Base-by-base conservation (phyloP, 2,329 filamentous ascomycete species). In the Huntiella savannae region DNA sequence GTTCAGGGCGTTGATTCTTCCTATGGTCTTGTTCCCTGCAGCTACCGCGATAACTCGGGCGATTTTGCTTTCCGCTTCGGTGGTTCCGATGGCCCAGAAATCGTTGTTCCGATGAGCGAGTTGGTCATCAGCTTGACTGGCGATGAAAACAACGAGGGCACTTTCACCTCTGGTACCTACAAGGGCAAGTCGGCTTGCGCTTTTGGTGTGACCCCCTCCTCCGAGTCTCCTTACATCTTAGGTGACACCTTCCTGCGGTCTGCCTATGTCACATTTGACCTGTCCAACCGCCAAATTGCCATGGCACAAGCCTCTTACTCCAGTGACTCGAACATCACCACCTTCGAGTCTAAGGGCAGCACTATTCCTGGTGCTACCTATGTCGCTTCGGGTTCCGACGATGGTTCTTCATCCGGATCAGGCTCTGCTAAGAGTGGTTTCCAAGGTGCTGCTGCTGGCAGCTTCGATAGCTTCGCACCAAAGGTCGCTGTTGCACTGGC, bases 211-310 rank as follows among this genome's bases (percentile, higher is more conserved):
- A 65, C 71, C 53, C 70, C 70, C 54, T 61, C 64, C 43, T 64
- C 58, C 16, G 54, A 54, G 16, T 51, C 57, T 2, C 59, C 64
- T 0, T 71, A 59, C 52, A 59, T 75, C 37, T 63, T 76, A 7
- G 73, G 73, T 38, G 72, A 74, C 53, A 71, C 68, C 0, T 76
- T 77, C 55, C 57, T 76, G 32, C 67, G 73, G 46, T 75, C 71
- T 1, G 72, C 71, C 1, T 77, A 75, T 50, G 68, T 75, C 4
- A 71, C 75, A 5, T 76, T 74, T 51, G 73, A 77, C 51, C 59
- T 75, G 15, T 63, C 67, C 43, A 75, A 75, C 57, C 70, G 74
- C 55, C 60, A 75, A 53, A 62, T 76, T 47, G 71, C 56, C 13
- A 58, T 77, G 15, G 73, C 71, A 3, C 60, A 63, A 12, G 73